Conservation (phyloP, 345 rosid genomes). For the Sisymbrium irio region DNA sequence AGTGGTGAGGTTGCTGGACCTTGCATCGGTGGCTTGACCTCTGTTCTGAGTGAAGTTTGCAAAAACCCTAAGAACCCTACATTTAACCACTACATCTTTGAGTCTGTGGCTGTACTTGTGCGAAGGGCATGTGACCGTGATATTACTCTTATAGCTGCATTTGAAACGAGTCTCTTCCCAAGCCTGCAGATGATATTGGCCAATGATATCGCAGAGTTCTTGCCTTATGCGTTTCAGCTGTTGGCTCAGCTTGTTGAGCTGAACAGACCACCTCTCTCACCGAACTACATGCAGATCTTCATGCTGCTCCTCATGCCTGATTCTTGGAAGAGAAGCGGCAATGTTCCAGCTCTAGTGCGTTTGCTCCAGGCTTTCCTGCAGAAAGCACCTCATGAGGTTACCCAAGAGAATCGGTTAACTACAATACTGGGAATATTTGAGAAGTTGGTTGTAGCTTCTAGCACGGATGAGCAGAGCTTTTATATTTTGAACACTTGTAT, state of each 20-base stretch:
- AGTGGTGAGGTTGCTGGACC: constrained; percentile 71
- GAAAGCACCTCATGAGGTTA: constrained; percentile 78
- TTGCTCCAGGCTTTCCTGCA: constrained; percentile 97
- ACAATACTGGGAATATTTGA: constrained; percentile 90
- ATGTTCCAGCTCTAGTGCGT: constrained; percentile 99
- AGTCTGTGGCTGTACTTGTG: constrained; percentile 94
- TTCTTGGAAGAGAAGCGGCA: constrained; percentile 80
- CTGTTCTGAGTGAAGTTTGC: constrained; percentile 77
- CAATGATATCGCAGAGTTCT: constrained; percentile 84
- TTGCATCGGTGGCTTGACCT: constrained; percentile 75
- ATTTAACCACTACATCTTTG: constrained; percentile 93
- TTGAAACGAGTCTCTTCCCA: constrained; percentile 80
- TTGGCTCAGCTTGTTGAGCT: constrained; percentile 92
- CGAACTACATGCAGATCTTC: constrained; percentile 84
- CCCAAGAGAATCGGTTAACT: constrained; percentile 68
- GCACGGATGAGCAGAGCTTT: constrained; percentile 94
- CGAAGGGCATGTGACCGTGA: constrained; percentile 88
- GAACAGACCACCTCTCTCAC: constrained; percentile 78
- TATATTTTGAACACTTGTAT: constrained; percentile 85
- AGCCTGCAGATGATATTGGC: constrained; percentile 73
- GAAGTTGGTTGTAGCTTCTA: constrained; percentile 63
- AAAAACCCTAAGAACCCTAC: constrained; percentile 88
- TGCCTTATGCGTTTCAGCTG: constrained; percentile 97
- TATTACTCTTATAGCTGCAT: constrained; percentile 59
- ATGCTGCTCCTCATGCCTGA: constrained; percentile 76